Conservation (phyloP, 2,329 filamentous ascomycete genomes). For the Paramyrothecium roridum region DNA sequence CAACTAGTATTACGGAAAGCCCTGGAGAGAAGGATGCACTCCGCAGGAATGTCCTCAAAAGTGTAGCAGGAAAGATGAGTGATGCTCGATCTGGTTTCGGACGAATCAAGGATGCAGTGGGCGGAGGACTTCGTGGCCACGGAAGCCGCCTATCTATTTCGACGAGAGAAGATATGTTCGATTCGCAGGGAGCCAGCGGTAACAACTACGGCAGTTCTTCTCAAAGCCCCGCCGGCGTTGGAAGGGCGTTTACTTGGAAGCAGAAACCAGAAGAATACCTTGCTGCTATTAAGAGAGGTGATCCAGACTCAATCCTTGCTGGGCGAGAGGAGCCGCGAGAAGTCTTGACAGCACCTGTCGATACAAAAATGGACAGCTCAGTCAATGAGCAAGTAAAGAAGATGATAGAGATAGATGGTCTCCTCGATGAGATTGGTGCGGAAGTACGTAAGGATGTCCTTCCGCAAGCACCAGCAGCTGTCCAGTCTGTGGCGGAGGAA, state of each 20-base stretch:
- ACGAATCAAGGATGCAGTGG: constrained; percentile 82
- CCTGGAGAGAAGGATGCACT: constrained; percentile 52
- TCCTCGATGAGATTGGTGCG: constrained; percentile 27
- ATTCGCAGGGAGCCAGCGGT: constrained; percentile 19
- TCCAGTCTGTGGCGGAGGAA: constrained; percentile 58
- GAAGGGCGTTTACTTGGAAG: constrained; percentile 61
- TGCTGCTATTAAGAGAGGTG: constrained; percentile 33
- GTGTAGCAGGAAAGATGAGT: constrained; percentile 72
- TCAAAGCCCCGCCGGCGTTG: constrained; percentile 30
- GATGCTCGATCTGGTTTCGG: constrained; percentile 81
- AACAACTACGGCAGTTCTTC: neutral
- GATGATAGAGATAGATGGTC: constrained; percentile 17
- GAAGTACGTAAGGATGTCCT: constrained; percentile 41
- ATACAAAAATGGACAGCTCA: constrained; percentile 15
- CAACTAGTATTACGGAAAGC: constrained; percentile 43
- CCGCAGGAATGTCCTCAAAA: constrained; percentile 70
- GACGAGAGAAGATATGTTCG: constrained; percentile 48
- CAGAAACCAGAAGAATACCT: constrained; percentile 60
- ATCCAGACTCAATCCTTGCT: constrained; percentile 20
- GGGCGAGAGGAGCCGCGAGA: constrained; percentile 18
- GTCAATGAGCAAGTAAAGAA: constrained; percentile 16
- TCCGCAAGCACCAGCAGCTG: constrained; percentile 48
- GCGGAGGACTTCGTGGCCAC: constrained; percentile 54
- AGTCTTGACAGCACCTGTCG: constrained; percentile 17
- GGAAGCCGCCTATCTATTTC: constrained; percentile 45